phyloP scores from a whole-genome alignment of 495 filamentous ascomycete genomes.

The Lasiosphaeria miniovina region DNA sequence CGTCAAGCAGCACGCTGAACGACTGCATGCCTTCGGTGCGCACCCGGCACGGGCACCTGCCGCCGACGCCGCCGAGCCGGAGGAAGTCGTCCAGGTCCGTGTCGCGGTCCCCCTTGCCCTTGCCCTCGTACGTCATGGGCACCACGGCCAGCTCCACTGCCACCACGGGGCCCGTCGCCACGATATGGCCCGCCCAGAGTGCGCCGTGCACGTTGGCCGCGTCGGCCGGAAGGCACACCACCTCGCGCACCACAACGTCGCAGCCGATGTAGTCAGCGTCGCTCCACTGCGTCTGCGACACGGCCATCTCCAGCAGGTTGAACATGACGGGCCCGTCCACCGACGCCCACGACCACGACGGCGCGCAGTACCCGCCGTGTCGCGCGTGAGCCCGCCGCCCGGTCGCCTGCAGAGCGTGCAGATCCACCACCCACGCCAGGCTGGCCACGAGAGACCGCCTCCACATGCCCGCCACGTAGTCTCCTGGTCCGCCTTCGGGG shows the following conservation, averaged over 20 bases:
- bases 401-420: not conserved
- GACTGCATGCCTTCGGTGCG: not conserved
- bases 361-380: not conserved
- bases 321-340: not conserved
- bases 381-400: not conserved
- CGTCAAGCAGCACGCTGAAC: not conserved
- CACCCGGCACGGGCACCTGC: not conserved
- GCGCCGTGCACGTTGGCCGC: not conserved
- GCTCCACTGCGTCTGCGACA: not conserved
- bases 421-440: not conserved
- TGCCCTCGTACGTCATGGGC: not conserved
- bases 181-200: not conserved
- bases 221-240: not conserved
- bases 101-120: not conserved
- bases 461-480: not conserved
- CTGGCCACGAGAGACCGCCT: not conserved
- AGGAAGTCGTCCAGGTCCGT: not conserved
- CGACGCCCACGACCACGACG: not conserved
- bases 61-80: not conserved
- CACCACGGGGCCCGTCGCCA: not conserved
- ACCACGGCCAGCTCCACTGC: not conserved
- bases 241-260: not conserved
- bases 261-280: not conserved
- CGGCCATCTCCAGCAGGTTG: not conserved
- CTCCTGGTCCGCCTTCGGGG: not conserved